These are phyloP conservation scores for Mycena leptocephala DNA, from an alignment of 768 basidiomycete species.

Conservation along the genomic window DNA sequence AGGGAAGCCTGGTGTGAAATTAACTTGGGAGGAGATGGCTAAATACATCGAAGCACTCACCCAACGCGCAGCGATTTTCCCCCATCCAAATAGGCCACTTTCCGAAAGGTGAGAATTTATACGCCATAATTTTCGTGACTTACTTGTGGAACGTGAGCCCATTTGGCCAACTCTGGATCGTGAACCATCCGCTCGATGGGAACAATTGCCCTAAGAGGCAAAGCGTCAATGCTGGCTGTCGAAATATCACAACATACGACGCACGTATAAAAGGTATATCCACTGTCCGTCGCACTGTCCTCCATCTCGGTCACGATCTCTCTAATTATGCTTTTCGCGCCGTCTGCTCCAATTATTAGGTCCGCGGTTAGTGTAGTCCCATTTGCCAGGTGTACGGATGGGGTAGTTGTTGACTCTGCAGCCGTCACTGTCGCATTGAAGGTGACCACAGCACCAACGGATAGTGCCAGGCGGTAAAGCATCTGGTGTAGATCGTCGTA, in stretches of 20 bases:
- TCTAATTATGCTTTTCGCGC: not conserved
- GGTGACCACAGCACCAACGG: not conserved
- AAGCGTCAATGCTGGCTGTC: not conserved
- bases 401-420: not conserved
- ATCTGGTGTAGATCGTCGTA: not conserved
- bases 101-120: not conserved
- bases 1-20: not conserved
- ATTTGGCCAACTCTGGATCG: not conserved
- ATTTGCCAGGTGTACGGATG: not conserved
- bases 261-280: not conserved
- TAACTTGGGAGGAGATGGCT: not conserved
- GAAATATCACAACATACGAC: not conserved
- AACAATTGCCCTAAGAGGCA: not conserved
- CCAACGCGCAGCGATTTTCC: not conserved
- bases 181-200: not conserved
- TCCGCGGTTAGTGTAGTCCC: not conserved
- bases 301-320: not conserved
- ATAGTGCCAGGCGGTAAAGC: not conserved
- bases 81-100: slow-evolving; percentile 1
- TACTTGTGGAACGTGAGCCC: not conserved
- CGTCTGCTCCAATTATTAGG: not conserved
- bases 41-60: not conserved
- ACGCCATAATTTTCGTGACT: not conserved
- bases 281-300: not conserved
- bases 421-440: not conserved